Evolutionary conservation across 225 moss, liverwort and hornwort genomes (phyloP).

Genomic region (Climacium dendroides): DNA sequence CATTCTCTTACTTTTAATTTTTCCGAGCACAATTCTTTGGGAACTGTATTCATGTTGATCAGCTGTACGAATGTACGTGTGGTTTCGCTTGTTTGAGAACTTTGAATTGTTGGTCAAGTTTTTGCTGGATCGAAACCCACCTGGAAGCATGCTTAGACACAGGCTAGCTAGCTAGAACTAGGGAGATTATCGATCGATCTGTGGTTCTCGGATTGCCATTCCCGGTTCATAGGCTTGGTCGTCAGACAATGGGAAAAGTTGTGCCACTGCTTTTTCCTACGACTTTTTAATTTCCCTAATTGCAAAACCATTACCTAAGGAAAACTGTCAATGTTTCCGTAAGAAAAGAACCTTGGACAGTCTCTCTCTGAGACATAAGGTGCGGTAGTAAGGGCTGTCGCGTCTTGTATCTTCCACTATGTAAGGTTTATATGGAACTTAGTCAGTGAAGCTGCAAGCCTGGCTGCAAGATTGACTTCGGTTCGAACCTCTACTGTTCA

Average conservation of each 20-base stretch:
- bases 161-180: not conserved
- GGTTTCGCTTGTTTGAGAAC: not conserved
- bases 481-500: not conserved
- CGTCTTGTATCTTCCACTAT: not conserved
- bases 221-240: not conserved
- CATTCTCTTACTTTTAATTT: too few species aligned
- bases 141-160: not conserved
- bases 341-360: not conserved
- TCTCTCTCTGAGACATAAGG: not conserved
- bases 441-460: not conserved
- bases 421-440: not conserved
- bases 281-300: too few species aligned
- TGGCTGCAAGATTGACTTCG: not conserved
- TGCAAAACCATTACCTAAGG: not conserved
- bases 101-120: not conserved
- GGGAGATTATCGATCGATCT: not conserved
- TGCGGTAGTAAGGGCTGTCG: not conserved
- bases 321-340: not conserved
- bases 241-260: not conserved
- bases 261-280: not conserved
- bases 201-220: not conserved
- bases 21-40: too few species aligned
- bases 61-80: too few species aligned
- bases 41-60: too few species aligned
- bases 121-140: not conserved